Percentiles rank a stretch among this genome's conserved stretches.
phyloP scores from a whole-genome alignment of 768 basidiomycete species.

The Boletus sp. region DNA sequence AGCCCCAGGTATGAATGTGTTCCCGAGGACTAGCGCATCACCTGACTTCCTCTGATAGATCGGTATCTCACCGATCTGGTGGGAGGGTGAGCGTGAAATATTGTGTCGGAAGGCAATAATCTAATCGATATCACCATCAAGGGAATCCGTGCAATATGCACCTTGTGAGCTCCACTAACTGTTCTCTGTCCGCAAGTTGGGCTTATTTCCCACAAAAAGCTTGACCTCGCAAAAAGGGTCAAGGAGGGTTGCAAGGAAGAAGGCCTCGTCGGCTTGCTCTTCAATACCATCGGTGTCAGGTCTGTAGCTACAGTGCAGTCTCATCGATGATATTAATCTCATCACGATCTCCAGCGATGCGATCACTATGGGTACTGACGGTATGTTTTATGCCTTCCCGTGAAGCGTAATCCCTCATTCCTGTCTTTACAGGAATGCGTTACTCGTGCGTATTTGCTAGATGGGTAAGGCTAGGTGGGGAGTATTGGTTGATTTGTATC shows the following conservation, averaged over 20 bases:
- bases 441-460: conserved; percentile 59
- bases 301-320: conserved; percentile 25
- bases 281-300: conserved; percentile 86
- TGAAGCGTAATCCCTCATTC: neutral
- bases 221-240: conserved; percentile 73
- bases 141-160: conserved; percentile 88
- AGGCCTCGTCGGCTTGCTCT: conserved; percentile 75
- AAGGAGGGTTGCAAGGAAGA: conserved; percentile 83
- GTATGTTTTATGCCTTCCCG: conserved; percentile 37
- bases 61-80: conserved; percentile 87
- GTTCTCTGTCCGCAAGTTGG: neutral
- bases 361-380: conserved; percentile 88
- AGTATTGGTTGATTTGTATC: neutral
- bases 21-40: neutral
- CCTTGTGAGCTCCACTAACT: conserved; percentile 46
- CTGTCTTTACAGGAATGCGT: conserved; percentile 61
- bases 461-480: neutral
- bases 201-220: conserved; percentile 39
- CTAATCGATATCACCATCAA: conserved; percentile 29
- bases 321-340: neutral
- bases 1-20: conserved; percentile 60
- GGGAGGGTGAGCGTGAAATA: conserved; percentile 60
- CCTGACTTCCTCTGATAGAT: conserved; percentile 45
- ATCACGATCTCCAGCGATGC: conserved; percentile 53
- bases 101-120: neutral